Conservation (phyloP, 2,329 filamentous ascomycete species). For the Penicillium capsulatum region DNA sequence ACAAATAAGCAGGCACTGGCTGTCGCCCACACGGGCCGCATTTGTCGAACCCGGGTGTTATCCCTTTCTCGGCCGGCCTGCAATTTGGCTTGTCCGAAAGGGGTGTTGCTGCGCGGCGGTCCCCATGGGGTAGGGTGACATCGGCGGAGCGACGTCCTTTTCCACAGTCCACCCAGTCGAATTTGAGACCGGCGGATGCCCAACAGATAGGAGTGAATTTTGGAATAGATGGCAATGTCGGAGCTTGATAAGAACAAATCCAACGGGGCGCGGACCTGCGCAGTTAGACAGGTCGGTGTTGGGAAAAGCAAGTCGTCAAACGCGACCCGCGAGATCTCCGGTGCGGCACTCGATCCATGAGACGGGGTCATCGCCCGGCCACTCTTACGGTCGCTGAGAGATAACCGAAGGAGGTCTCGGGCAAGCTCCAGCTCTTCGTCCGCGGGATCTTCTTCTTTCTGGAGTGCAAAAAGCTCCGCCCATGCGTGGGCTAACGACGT, state of each 20-base stretch:
- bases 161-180: conserved; percentile 80
- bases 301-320: conserved; percentile 83
- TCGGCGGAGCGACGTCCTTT: conserved; percentile 70
- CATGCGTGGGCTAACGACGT: conserved; percentile 73
- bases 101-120: conserved; percentile 59
- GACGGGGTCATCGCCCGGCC: conserved; percentile 26
- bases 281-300: conserved; percentile 63
- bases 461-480: conserved; percentile 71
- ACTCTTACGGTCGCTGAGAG: conserved; percentile 39
- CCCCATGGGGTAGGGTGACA: conserved; percentile 69
- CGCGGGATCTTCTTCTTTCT: conserved; percentile 68
- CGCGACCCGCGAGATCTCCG: conserved; percentile 41
- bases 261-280: conserved; percentile 73
- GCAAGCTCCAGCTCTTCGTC: conserved; percentile 78
- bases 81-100: conserved; percentile 58
- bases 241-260: conserved; percentile 78
- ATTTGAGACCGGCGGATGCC: conserved; percentile 82
- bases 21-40: conserved; percentile 86
- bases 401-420: conserved; percentile 68
- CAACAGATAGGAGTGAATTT: conserved; percentile 82
- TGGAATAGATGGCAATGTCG: conserved; percentile 75
- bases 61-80: conserved; percentile 61
- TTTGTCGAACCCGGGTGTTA: conserved; percentile 58
- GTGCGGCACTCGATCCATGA: conserved; percentile 18
- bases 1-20: conserved; percentile 84